A percentile compares a stretch with the other conserved stretches of the same genome.
phyloP scores from a whole-genome alignment of 257 asterid genomes.

The Solanum chiquidenum region DNA sequence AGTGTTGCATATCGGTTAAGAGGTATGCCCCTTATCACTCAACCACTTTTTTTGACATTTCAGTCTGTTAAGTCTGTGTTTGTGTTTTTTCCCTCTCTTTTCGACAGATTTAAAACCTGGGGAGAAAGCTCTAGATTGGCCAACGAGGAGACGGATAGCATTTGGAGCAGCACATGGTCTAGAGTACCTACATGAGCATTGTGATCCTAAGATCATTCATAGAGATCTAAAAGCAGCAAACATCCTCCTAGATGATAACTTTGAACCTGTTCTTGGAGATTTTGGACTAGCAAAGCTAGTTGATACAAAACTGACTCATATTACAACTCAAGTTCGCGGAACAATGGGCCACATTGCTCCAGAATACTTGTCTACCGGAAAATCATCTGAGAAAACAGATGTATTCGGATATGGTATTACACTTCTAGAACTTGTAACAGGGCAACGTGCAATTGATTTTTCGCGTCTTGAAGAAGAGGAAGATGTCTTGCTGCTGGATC shows the following conservation, averaged over 20 bases:
- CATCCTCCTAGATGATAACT: slow-evolving; percentile 64
- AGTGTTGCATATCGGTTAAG: slow-evolving; percentile 83
- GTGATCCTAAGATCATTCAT: slow-evolving; percentile 82
- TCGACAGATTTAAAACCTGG: slow-evolving; percentile 62
- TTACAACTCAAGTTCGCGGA: slow-evolving; percentile 89
- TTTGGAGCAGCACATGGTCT: slow-evolving; percentile 87
- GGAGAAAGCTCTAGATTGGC: slow-evolving; percentile 74
- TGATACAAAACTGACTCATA: slow-evolving; percentile 60
- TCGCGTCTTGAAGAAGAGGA: slow-evolving; percentile 92
- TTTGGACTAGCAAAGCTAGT: slow-evolving; percentile 78
- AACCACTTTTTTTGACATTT: not conserved
- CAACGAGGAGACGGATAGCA: slow-evolving; percentile 59
- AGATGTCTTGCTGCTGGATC: slow-evolving; percentile 81
- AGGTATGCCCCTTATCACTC: slow-evolving; percentile 23
- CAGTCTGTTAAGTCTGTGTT: not conserved
- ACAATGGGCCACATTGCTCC: slow-evolving; percentile 99
- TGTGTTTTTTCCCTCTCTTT: not conserved
- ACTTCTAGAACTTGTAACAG: slow-evolving; percentile 78
- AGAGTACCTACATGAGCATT: slow-evolving; percentile 89
- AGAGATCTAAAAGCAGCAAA: slow-evolving; percentile 92
- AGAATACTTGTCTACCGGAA: slow-evolving; percentile 77
- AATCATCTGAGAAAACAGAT: slow-evolving; percentile 82
- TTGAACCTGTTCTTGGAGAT: slow-evolving; percentile 85
- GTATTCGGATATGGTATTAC: slow-evolving; percentile 90
- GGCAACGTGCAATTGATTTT: slow-evolving; percentile 84